These are phyloP conservation scores for Ceratocystis cacaofunesta DNA, from an alignment of 2,329 filamentous ascomycete genomes.

Conservation along the genomic window DNA sequence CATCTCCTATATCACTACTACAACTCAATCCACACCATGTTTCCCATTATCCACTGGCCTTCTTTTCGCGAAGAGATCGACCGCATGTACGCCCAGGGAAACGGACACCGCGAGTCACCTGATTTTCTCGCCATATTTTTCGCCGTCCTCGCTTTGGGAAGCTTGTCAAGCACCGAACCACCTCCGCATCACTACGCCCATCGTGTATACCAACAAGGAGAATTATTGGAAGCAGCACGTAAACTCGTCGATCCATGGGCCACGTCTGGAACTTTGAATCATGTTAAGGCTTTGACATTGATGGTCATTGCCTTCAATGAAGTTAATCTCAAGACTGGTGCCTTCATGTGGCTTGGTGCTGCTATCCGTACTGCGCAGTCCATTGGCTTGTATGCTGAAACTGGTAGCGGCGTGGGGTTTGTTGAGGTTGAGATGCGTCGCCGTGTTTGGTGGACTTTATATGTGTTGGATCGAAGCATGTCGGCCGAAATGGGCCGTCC, in stretches of 20 bases:
- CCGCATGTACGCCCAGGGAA: slow-evolving; percentile 52
- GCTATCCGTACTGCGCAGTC: slow-evolving; percentile 72
- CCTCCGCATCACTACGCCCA: slow-evolving; percentile 28
- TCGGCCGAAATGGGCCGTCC: slow-evolving; percentile 70
- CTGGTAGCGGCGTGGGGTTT: slow-evolving; percentile 49
- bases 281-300: slow-evolving; percentile 57
- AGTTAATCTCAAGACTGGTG: slow-evolving; percentile 70
- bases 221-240: slow-evolving; percentile 57
- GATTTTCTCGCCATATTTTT: slow-evolving; percentile 73
- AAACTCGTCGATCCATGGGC: slow-evolving; percentile 66
- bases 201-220: slow-evolving; percentile 38
- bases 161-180: slow-evolving; percentile 50
- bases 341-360: slow-evolving; percentile 72
- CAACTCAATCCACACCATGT: slow-evolving; percentile 59
- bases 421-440: slow-evolving; percentile 76
- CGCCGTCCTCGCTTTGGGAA: slow-evolving; percentile 67
- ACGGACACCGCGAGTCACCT: slow-evolving; percentile 36
- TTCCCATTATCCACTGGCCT: slow-evolving; percentile 80
- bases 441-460: slow-evolving; percentile 87
- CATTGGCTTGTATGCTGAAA: slow-evolving; percentile 64
- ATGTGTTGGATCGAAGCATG: slow-evolving; percentile 70
- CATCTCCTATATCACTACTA: slow-evolving; percentile 63
- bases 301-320: slow-evolving; percentile 70
- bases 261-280: slow-evolving; percentile 60
- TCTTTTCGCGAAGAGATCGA: slow-evolving; percentile 65